A percentile compares a stretch with the other conserved stretches of the same genome.
Evolutionary conservation across 805 yeast species (phyloP).

Genomic region (Candida berthetii): DNA sequence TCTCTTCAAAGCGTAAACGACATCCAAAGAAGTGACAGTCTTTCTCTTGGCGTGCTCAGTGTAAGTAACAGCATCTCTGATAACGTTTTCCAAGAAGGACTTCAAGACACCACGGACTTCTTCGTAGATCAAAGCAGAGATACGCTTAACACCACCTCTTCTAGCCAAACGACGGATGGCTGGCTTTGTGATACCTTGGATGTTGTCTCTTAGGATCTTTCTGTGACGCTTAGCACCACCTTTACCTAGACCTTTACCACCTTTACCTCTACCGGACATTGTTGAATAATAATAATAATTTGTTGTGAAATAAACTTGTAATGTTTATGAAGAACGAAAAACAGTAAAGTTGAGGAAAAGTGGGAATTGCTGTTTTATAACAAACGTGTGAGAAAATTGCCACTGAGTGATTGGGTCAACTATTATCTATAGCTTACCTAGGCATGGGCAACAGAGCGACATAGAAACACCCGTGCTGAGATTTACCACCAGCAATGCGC

Average conservation of each 20-base stretch:
- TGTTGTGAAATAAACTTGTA: no score
- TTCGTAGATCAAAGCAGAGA: constrained; percentile 97
- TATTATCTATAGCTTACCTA: no score
- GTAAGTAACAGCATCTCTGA: constrained; percentile 98
- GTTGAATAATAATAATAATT: constrained; percentile 16
- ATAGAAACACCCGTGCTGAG: no score
- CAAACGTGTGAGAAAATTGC: no score
- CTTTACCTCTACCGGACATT: constrained; percentile 99
- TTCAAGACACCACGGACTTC: constrained; percentile 97
- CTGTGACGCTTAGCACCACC: constrained; percentile 99
- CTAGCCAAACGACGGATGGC: constrained; percentile 99
- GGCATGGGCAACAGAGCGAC: no score
- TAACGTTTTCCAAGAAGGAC: constrained; percentile 93
- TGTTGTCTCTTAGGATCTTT: constrained; percentile 98
- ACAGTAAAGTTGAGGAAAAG: no score
- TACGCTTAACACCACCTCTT: constrained; percentile 99
- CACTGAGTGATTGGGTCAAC: no score
- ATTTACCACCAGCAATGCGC: no score
- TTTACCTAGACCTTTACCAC: constrained; percentile 99
- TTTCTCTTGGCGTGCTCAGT: constrained; percentile 99
- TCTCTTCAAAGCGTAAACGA: constrained; percentile 98
- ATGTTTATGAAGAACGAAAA: no score
- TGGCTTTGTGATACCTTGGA: constrained; percentile 99
- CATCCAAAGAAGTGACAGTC: constrained; percentile 98
- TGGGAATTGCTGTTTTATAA: no score